phyloP scores from a whole-genome alignment of 495 filamentous ascomycete genomes.

The Aspergillus leporis region DNA sequence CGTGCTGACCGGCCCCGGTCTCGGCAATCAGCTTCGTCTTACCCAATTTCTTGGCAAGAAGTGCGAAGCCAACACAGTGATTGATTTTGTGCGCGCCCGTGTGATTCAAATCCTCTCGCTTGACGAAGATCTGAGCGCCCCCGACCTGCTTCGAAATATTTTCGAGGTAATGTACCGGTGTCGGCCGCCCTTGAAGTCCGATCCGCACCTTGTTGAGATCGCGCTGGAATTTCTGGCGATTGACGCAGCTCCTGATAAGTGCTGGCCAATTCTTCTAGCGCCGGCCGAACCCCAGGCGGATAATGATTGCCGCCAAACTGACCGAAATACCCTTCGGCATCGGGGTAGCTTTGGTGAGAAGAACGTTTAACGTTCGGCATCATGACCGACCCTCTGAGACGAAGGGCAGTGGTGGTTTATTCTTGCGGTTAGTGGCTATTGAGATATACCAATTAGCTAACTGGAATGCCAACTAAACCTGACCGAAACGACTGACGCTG shows the following conservation, averaged over 20 bases:
- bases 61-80: conserved; percentile 88
- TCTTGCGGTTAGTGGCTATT: too few species aligned
- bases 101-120: conserved; percentile 93
- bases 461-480: too few species aligned
- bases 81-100: conserved; percentile 93
- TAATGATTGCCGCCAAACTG: conserved; percentile 26
- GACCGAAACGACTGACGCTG: too few species aligned
- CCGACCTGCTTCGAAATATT: conserved; percentile 66
- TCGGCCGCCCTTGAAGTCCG: conserved; percentile 23
- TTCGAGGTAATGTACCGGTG: conserved; percentile 19
- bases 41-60: conserved; percentile 78
- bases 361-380: too few species aligned
- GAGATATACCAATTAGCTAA: too few species aligned
- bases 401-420: too few species aligned
- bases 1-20: conserved; percentile 96
- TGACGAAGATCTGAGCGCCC: conserved; percentile 94
- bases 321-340: conserved; percentile 22
- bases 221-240: conserved; percentile 1
- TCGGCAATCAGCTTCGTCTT: conserved; percentile 97
- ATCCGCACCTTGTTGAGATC: conserved; percentile 14
- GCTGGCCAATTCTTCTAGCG: conserved; percentile 18
- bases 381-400: too few species aligned
- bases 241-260: not conserved
- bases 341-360: conserved; percentile 5
- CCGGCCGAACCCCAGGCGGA: conserved; percentile 17